Percentiles rank a stretch among this genome's conserved stretches.
Conservation (phyloP, 2,329 filamentous ascomycete species). For the Diaporthe citriasiana region DNA sequence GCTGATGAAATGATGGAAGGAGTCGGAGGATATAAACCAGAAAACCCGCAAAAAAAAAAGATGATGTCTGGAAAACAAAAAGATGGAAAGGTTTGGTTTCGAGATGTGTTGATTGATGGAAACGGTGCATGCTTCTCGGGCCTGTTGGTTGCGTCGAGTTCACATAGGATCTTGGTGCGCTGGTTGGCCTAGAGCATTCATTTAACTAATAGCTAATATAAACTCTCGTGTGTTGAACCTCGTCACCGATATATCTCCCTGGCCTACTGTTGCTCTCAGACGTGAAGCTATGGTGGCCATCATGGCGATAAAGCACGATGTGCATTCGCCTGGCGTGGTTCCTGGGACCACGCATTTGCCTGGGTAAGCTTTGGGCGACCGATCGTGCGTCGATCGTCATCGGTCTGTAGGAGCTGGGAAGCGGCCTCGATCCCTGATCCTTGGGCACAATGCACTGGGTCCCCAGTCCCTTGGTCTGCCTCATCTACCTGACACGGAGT, state of each 20-base stretch:
- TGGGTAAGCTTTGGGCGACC: neutral
- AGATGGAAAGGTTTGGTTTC: conserved; percentile 38
- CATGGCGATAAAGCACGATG: neutral
- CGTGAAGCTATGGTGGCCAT: neutral
- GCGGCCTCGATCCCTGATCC: conserved; percentile 5
- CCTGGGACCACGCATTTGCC: neutral
- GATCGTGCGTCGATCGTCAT: conserved; percentile 23
- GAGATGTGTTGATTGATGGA: conserved; percentile 35
- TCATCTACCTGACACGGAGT: conserved; percentile 31
- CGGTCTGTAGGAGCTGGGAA: neutral
- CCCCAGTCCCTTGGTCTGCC: conserved; percentile 4
- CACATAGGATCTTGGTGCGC: conserved; percentile 33
- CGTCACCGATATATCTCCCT: conserved; percentile 29
- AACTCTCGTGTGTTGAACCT: conserved; percentile 51
- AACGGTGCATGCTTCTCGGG: conserved; percentile 33
- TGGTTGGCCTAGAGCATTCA: conserved; percentile 37
- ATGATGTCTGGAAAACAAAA: conserved; percentile 37
- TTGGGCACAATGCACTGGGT: conserved; percentile 11
- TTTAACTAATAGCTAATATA: conserved; percentile 53
- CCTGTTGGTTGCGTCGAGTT: conserved; percentile 11
- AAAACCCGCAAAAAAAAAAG: conserved; percentile 42
- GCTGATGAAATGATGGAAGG: conserved; percentile 40
- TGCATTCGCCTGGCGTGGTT: neutral
- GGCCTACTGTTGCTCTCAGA: neutral
- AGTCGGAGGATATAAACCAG: conserved; percentile 35